phyloP scores from a whole-genome alignment of 2,329 filamentous ascomycete genomes.

The Neonectria magnoliae region DNA sequence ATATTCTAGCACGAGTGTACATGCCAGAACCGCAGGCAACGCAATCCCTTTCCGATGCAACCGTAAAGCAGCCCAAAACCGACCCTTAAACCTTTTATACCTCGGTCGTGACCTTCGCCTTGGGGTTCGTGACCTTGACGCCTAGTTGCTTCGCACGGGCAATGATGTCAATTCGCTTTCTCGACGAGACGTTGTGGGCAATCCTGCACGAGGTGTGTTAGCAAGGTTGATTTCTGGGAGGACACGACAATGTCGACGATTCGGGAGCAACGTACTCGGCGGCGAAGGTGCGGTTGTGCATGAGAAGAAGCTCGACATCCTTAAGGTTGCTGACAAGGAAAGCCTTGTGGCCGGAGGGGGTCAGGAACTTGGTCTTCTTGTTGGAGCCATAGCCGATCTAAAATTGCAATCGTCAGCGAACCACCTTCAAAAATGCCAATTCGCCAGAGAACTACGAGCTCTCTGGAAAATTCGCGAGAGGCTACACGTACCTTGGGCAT shows the following conservation, averaged over 20 bases:
- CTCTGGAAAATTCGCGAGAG: conserved; percentile 9
- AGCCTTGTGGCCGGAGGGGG: conserved; percentile 98
- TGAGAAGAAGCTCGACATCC: conserved; percentile 97
- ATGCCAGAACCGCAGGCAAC: conserved; percentile 45
- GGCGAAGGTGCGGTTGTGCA: conserved; percentile 99
- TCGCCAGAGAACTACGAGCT: conserved; percentile 11
- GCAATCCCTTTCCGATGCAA: conserved; percentile 46
- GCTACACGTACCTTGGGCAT: conserved; percentile 92
- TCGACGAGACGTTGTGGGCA: conserved; percentile 95
- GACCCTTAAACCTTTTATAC: conserved; percentile 62
- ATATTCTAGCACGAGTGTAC: conserved; percentile 44
- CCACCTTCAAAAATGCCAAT: background rate
- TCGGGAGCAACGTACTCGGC: conserved; percentile 80
- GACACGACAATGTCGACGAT: background rate
- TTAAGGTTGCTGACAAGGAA: conserved; percentile 98
- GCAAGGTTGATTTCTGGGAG: background rate
- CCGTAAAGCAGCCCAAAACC: conserved; percentile 46
- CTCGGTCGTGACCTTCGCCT: conserved; percentile 99
- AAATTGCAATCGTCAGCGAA: conserved; percentile 34
- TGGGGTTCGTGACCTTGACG: conserved; percentile 99
- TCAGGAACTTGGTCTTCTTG: conserved; percentile 99
- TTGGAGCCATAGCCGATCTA: conserved; percentile 99
- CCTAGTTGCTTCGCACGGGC: conserved; percentile 96
- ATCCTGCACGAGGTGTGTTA: conserved; percentile 71
- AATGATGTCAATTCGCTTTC: conserved; percentile 99